Conservation (phyloP, 257 asterid species). For the Cinchona pubescens region DNA sequence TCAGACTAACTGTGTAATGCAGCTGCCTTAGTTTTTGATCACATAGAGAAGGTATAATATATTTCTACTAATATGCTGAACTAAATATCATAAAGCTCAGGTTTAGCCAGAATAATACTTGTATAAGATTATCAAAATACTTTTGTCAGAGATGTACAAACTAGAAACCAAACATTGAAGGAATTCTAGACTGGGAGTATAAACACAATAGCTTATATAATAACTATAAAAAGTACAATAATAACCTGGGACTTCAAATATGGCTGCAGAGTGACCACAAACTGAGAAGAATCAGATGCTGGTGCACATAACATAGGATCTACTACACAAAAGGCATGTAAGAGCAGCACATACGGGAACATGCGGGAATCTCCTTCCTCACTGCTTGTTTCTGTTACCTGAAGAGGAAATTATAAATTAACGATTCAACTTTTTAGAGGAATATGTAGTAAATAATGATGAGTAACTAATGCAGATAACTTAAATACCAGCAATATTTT, state of each 20-base stretch:
- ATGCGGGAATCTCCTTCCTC: conserved; percentile 75
- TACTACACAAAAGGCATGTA: conserved; percentile 89
- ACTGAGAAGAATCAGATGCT: conserved; percentile 93
- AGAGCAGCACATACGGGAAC: conserved; percentile 87
- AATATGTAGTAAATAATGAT: conserved; percentile 1
- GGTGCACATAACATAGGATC: conserved; percentile 93
- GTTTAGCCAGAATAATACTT: too few relatives aligned
- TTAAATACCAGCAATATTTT: conserved; percentile 76
- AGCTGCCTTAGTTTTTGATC: not conserved
- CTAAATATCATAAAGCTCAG: too few relatives aligned
- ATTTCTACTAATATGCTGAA: too few relatives aligned
- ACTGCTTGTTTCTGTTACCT: conserved; percentile 74
- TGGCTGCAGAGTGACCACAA: conserved; percentile 89
- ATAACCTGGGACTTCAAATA: conserved; percentile 91
- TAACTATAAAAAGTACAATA: not conserved
- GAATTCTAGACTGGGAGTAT: too few relatives aligned
- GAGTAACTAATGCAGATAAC: conserved; percentile 23
- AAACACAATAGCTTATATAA: too few relatives aligned
- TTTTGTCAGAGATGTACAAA: too few relatives aligned
- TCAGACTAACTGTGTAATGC: not conserved
- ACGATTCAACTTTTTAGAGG: conserved; percentile 1
- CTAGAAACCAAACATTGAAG: too few relatives aligned
- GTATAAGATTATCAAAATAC: too few relatives aligned
- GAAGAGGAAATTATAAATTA: conserved; percentile 19
- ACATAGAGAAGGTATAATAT: too few relatives aligned